Base-by-base conservation (phyloP, 495 filamentous ascomycete species). In the Saxispiralis lemnorum region DNA sequence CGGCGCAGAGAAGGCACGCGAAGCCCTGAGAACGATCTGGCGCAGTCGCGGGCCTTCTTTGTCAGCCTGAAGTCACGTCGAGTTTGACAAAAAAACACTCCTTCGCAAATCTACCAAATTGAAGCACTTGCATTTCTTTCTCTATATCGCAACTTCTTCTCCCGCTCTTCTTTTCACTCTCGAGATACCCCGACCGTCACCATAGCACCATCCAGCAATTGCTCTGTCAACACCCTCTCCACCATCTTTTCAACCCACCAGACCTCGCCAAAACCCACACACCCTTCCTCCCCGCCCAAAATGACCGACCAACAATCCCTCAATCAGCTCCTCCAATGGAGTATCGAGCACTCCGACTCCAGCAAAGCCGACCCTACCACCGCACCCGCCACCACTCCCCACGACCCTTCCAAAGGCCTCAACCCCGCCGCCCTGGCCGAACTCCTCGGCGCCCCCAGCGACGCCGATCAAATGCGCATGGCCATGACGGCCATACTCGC, bases 321-420 rank as follows among this genome's bases (percentile, higher is more conserved):
- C 63, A 81, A 78, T 60, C 69, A 78, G 51, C 81, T 97, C 64
- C 79, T 97, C 43, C 83, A 83, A 74, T 97, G 89, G 89, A 70
- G 80, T 60, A 78, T 96, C 61, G 72, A 93, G 57, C 83, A 94
- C 65, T 79, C 80, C 12, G 59, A 63, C 7, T 53, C 61, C 7
- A 58, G 63, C 6, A 48, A 38, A 24, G 44, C 49, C 20, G 47
- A 60, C 59, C 24, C 59, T 58, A 47, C 54, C 58, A 14, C 51
- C 53, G 41, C 50, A 48, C 32, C 43, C 28, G 55, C 62, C 43
- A 48, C 53, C 31, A 47, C 52, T 15, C 51, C 56, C 28, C 39
- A 53, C 31, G 67, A 67, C 44, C 55, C 68, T 43, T 59, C 62
- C 44, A 53, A 60, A 38, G 61, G 59, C 17, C 66, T 89, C 53